Percentiles rank a stretch among this genome's conserved stretches.
These are phyloP conservation scores for Beverwykella pulmonaria DNA, from an alignment of 495 filamentous ascomycete species.

Conservation along the genomic window DNA sequence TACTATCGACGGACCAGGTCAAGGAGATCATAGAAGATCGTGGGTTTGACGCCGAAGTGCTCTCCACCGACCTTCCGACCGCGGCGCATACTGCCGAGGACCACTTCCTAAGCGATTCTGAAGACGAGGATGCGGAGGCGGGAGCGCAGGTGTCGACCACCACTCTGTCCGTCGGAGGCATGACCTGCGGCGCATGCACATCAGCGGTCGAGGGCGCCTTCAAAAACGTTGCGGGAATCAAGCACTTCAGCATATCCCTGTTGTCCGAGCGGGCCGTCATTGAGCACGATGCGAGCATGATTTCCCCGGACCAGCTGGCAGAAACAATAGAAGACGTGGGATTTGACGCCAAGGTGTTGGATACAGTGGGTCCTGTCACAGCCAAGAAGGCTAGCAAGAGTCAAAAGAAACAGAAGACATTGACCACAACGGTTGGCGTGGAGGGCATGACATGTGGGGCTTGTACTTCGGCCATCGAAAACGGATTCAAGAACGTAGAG, in stretches of 20 bases:
- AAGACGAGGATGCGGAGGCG: conserved; percentile 34
- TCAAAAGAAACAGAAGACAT: conserved; percentile 39
- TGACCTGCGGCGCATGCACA: conserved; percentile 97
- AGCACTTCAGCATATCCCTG: conserved; percentile 50
- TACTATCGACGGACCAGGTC: conserved; percentile 71
- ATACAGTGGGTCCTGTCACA: conserved; percentile 38
- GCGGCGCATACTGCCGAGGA: conserved; percentile 31
- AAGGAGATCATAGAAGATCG: conserved; percentile 88
- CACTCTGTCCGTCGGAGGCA: conserved; percentile 88
- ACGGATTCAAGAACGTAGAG: conserved; percentile 73
- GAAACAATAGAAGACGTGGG: conserved; percentile 58
- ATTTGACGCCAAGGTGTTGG: conserved; percentile 50
- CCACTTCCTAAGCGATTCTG: conserved; percentile 38
- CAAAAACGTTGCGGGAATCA: conserved; percentile 53
- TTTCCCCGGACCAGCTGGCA: conserved; percentile 71
- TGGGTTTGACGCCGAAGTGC: conserved; percentile 91
- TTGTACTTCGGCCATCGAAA: conserved; percentile 88
- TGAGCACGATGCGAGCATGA: conserved; percentile 47
- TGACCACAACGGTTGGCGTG: conserved; percentile 80
- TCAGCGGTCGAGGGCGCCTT: conserved; percentile 85
- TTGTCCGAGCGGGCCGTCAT: conserved; percentile 64
- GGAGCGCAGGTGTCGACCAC: conserved; percentile 60
- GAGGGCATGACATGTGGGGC: conserved; percentile 97
- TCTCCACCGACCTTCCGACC: conserved; percentile 71
- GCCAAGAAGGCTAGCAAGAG: conserved; percentile 26